Evolutionary conservation across 345 rosid species (phyloP).

Genomic region (Draba incana): DNA sequence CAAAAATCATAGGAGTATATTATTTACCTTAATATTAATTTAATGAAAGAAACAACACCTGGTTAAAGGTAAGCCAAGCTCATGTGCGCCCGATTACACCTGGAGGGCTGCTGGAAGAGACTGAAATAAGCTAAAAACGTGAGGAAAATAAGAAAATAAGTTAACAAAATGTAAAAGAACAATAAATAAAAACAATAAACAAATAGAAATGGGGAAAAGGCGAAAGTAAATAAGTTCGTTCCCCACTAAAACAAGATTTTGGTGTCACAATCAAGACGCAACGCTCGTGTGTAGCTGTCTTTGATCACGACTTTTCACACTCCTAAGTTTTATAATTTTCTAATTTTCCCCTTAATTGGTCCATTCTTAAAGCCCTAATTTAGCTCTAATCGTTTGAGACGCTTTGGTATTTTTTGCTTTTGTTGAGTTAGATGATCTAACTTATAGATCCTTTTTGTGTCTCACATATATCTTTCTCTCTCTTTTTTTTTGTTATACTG

Average conservation of each 20-base stretch:
- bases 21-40: too few relatives aligned
- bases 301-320: constrained; percentile 22
- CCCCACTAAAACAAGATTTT: constrained; percentile 27
- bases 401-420: not conserved
- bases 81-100: constrained; percentile 33
- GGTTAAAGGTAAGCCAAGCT: constrained; percentile 35
- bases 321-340: constrained; percentile 5
- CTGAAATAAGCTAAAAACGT: constrained; percentile 1
- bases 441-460: not conserved
- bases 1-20: too few relatives aligned
- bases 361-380: constrained; percentile 13
- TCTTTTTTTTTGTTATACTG: too few relatives aligned
- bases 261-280: constrained; percentile 41
- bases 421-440: not conserved
- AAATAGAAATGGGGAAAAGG: constrained; percentile 12
- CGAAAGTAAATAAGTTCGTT: constrained; percentile 19
- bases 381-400: constrained; percentile 13
- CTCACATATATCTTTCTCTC: not conserved
- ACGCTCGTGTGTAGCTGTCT: constrained; percentile 42
- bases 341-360: not conserved
- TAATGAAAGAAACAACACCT: constrained; percentile 19
- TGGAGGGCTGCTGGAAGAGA: constrained; percentile 41
- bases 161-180: not conserved
- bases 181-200: not conserved
- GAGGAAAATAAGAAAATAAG: not conserved